Evolutionary conservation across 257 asterid genomes (phyloP), one percentile per base, ranked within the genome.

Genomic region (Paulownia fortunei): DNA sequence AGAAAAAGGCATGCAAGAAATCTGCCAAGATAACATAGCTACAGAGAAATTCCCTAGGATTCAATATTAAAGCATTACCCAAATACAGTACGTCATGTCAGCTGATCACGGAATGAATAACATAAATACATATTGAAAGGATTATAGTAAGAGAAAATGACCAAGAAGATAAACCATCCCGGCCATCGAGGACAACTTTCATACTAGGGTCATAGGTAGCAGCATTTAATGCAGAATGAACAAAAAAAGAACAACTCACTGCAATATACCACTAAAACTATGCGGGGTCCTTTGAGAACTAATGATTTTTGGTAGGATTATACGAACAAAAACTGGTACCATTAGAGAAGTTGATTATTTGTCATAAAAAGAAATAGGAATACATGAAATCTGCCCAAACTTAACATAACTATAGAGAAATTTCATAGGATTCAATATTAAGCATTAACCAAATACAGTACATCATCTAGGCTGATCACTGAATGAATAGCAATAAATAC

Each of bases 231-330:
- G 66, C 66, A 59, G 39, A 49, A 16, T 2, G 5, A 49, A 49
- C 18, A 49, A 49, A n/a, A n/a, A n/a, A 59, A 51, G 66, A 56
- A 77, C 34, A 68, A n/a, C 52, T n/a, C 66, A 72, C 60, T 13
- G 21, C 16, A 32, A 69, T 18, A 66, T 55, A 56, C 7, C 69
- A 55, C 39, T 55, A 69, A 36, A 51, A 51, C 32, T 36, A 74
- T 19, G 52, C 16, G 4, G 21, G 55, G 65, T 56, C n/a, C n/a
- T n/a, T 8, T 18, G 30, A 24, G 32, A 47, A 34, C 59, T 34
- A 72, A 30, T 66, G 1, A 18, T 18, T 60, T 47, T 61, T 44
- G 37, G 32, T 41, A 37, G 68, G 69, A 13, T 55, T 18, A 23
- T 32, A 52, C 49, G 32, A 44, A 51, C n/a, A n/a, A n/a, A 30